Evolutionary conservation across 192 early-diverging fungal species (phyloP).

Genomic region (Phycomyces nitens): DNA sequence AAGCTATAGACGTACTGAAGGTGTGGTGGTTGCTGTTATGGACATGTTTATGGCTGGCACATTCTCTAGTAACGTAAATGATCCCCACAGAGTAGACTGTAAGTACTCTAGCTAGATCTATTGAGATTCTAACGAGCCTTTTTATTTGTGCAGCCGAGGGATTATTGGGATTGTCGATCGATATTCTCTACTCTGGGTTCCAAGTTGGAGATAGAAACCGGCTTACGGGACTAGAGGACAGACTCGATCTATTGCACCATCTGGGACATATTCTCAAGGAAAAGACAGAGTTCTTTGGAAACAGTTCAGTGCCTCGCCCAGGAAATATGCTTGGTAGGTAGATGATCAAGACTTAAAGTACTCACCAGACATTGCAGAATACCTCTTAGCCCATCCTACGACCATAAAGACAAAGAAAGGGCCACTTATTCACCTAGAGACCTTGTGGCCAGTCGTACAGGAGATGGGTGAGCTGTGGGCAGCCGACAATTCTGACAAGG

Average conservation of each 20-base stretch:
- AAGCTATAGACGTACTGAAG: conserved; percentile 68
- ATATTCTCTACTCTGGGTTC: conserved; percentile 47
- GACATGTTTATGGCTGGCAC: conserved; percentile 77
- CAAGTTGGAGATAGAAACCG: conserved; percentile 76
- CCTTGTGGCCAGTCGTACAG: conserved; percentile 77
- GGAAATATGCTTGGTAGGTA: conserved; percentile 72
- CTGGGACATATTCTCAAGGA: conserved; percentile 58
- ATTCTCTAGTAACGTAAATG: conserved; percentile 62
- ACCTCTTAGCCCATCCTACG: conserved; percentile 61
- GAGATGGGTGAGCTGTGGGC: conserved; percentile 82
- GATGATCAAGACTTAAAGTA: neutral
- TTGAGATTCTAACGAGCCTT: conserved; percentile 53
- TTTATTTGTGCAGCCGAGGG: conserved; percentile 76
- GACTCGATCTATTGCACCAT: conserved; percentile 62
- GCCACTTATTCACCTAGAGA: conserved; percentile 51
- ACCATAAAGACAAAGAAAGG: conserved; percentile 37
- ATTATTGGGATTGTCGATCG: conserved; percentile 86
- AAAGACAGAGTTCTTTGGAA: conserved; percentile 57
- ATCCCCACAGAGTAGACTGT: conserved; percentile 76
- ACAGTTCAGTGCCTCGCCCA: conserved; percentile 59
- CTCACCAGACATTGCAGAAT: conserved; percentile 28
- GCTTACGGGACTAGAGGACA: conserved; percentile 74
- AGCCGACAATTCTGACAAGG: conserved; percentile 62
- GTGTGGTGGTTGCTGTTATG: conserved; percentile 78
- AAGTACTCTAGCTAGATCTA: too few species aligned